Conservation (phyloP, 2,329 filamentous ascomycete genomes). For the Didymella sp. region DNA sequence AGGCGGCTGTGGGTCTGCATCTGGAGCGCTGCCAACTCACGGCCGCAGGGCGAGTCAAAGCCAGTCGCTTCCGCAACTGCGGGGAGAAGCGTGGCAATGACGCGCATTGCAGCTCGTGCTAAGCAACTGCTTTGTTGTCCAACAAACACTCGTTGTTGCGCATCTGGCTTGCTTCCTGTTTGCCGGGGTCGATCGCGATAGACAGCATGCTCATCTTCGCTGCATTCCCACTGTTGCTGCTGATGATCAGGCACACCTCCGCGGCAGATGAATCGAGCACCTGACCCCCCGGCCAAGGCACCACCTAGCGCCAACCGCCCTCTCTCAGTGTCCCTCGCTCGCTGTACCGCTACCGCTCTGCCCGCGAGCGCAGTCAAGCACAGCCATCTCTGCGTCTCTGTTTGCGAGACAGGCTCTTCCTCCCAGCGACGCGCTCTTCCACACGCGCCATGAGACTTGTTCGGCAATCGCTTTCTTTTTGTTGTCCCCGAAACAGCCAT, state of each 20-base stretch:
- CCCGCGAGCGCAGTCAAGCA: constrained; percentile 5
- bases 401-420: constrained; percentile 22
- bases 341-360: constrained; percentile 3
- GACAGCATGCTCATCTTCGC: constrained; percentile 15
- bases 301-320: constrained; percentile 36
- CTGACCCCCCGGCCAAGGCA: constrained; percentile 42
- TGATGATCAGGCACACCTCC: constrained; percentile 24
- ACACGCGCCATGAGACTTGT: constrained; percentile 43
- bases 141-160: constrained; percentile 21
- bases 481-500: constrained; percentile 20
- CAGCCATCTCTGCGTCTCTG: constrained; percentile 11
- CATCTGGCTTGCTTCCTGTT: constrained; percentile 6
- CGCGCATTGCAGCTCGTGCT: constrained; percentile 20
- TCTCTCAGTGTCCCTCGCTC: constrained; percentile 28
- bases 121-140: constrained; percentile 14
- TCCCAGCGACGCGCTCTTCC: constrained; percentile 18
- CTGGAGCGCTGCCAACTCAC: constrained; percentile 13
- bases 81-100: constrained; percentile 22
- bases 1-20: constrained; percentile 8
- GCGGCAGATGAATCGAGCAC: constrained; percentile 29
- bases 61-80: constrained; percentile 20
- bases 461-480: constrained; percentile 29
- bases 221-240: constrained; percentile 11
- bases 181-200: constrained; percentile 22
- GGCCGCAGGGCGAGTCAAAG: constrained; percentile 9